A percentile compares a stretch with the other conserved stretches of the same genome.
phyloP scores from a whole-genome alignment of 2,329 filamentous ascomycete species.

The Penicillium digitatum region DNA sequence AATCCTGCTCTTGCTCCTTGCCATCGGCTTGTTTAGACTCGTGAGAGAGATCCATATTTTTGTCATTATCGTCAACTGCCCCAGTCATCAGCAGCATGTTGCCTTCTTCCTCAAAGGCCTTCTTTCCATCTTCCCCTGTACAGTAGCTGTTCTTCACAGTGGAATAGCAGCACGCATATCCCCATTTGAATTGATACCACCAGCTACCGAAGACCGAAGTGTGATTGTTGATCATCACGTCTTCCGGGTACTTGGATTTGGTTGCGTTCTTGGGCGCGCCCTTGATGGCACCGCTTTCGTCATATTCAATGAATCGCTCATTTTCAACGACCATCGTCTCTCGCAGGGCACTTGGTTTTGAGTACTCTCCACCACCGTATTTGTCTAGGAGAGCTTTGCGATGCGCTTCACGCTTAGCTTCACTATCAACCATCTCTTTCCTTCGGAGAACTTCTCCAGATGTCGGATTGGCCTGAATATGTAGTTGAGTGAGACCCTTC shows the following conservation, averaged over 20 bases:
- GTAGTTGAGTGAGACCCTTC: slow-evolving; percentile 70
- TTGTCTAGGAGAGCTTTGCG: slow-evolving; percentile 71
- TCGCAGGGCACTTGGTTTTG: slow-evolving; percentile 59
- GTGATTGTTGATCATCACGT: slow-evolving; percentile 86
- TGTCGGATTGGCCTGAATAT: slow-evolving; percentile 94
- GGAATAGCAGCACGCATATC: slow-evolving; percentile 92
- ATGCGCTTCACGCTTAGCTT: slow-evolving; percentile 63
- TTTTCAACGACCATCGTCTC: slow-evolving; percentile 70
- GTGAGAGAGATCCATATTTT: slow-evolving; percentile 20
- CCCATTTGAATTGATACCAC: slow-evolving; percentile 96
- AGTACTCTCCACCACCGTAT: slow-evolving; percentile 68
- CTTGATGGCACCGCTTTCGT: slow-evolving; percentile 84
- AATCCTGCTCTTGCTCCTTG: slow-evolving; percentile 30
- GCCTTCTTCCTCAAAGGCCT: slow-evolving; percentile 74
- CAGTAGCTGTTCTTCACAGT: slow-evolving; percentile 96
- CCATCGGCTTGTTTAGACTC: slow-evolving; percentile 29
- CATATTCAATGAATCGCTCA: slow-evolving; percentile 89
- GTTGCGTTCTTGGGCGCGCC: slow-evolving; percentile 71
- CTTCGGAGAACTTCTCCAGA: slow-evolving; percentile 81
- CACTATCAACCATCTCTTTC: slow-evolving; percentile 70
- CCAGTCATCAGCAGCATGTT: slow-evolving; percentile 50
- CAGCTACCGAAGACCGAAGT: slow-evolving; percentile 92
- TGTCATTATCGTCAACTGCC: slow-evolving; percentile 15
- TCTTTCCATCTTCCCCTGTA: slow-evolving; percentile 82
- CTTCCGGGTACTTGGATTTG: slow-evolving; percentile 88